Evolutionary conservation across 2,329 filamentous ascomycete genomes (phyloP).

Genomic region (Paecilomyces fulvus): DNA sequence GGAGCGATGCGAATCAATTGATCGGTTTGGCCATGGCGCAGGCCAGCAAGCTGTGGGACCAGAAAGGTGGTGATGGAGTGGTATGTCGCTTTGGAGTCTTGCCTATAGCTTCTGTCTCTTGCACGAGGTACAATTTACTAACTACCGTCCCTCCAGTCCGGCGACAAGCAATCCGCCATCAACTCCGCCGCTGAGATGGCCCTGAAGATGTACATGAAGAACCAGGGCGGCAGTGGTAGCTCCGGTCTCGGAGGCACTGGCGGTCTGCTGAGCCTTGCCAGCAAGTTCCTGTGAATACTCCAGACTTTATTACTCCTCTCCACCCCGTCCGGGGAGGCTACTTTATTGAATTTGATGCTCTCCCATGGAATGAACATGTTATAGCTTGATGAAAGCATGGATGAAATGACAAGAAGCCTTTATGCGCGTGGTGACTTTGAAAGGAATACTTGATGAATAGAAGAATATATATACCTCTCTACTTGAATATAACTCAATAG

Average conservation of each 20-base stretch:
- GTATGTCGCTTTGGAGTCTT: constrained; percentile 26
- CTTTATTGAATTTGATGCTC: neutral
- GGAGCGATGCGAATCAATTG: constrained; percentile 64
- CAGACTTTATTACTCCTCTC: neutral
- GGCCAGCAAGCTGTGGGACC: constrained; percentile 67
- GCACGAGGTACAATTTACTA: constrained; percentile 14
- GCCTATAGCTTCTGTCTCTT: constrained; percentile 6
- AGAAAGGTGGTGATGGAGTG: constrained; percentile 49
- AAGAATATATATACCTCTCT: no score
- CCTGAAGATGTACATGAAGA: constrained; percentile 85
- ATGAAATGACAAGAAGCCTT: neutral
- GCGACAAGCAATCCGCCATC: constrained; percentile 73
- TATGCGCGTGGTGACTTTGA: neutral
- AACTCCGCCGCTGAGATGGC: constrained; percentile 77
- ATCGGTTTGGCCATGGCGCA: constrained; percentile 81
- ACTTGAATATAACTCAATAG: no score
- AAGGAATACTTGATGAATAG: neutral
- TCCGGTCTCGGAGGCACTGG: constrained; percentile 36
- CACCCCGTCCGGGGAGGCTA: neutral
- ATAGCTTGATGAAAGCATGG: neutral
- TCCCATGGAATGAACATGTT: neutral
- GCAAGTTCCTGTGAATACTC: constrained; percentile 47
- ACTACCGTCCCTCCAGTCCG: constrained; percentile 27
- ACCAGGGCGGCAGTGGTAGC: constrained; percentile 42
- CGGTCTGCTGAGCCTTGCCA: constrained; percentile 50